phyloP scores from a whole-genome alignment of 1,284 basidiomycete genomes.

The Trichosporon inkin region DNA sequence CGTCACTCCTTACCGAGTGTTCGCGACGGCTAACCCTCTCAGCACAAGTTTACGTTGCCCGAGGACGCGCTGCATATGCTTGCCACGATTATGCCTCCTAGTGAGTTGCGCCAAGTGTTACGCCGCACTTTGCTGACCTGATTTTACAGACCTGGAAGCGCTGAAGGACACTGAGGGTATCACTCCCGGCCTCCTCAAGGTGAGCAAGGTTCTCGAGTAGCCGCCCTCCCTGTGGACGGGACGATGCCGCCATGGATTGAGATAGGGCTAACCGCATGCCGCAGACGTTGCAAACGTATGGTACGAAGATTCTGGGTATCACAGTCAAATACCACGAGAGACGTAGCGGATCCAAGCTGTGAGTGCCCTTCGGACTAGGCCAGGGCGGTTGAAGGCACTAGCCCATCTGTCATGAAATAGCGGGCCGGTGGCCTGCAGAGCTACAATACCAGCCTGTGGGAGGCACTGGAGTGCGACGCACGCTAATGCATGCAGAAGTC shows the following conservation, averaged over 20 bases:
- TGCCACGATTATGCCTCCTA: slow-evolving; percentile 40
- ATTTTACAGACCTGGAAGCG: slow-evolving; percentile 23
- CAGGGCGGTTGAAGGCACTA: not conserved
- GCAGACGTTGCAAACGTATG: slow-evolving; percentile 17
- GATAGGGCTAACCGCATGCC: not conserved
- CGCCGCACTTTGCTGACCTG: not conserved
- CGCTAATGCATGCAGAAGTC: slow-evolving; percentile 1
- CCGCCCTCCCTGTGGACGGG: slow-evolving; percentile 3
- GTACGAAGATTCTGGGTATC: slow-evolving; percentile 24
- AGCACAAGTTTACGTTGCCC: not conserved
- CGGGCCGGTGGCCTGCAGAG: too few relatives aligned
- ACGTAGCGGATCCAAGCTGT: slow-evolving; percentile 4
- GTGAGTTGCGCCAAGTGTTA: slow-evolving; percentile 27
- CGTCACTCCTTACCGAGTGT: slow-evolving; percentile 17
- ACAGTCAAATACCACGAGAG: slow-evolving; percentile 14
- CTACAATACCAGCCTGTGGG: too few relatives aligned
- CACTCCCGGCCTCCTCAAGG: slow-evolving; percentile 17
- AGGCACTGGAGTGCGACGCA: not conserved
- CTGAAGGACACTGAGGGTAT: slow-evolving; percentile 35
- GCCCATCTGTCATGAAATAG: not conserved
- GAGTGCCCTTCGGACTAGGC: not conserved
- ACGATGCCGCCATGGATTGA: not conserved
- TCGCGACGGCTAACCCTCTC: not conserved
- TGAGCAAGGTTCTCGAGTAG: slow-evolving; percentile 14
- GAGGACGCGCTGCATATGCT: slow-evolving; percentile 41